Percentiles rank a stretch among this genome's conserved stretches.
These are phyloP conservation scores for Termitomyces sp. DNA, from an alignment of 768 basidiomycete species.

Conservation along the genomic window DNA sequence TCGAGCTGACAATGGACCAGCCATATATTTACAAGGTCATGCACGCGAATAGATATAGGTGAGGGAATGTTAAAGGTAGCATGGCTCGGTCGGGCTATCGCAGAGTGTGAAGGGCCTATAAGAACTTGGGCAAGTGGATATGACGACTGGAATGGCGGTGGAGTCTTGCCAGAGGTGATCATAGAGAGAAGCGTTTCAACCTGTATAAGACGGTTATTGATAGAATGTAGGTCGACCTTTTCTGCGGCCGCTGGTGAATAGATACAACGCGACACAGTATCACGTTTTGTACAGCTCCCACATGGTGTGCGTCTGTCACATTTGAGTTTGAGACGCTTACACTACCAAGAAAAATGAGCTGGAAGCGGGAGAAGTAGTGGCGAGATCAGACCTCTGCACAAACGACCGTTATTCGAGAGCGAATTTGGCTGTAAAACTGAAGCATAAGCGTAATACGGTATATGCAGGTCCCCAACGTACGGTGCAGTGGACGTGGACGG, in stretches of 20 bases:
- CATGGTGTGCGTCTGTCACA: constrained; percentile 79
- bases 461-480: constrained; percentile 9
- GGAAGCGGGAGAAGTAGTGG: background rate
- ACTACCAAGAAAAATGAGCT: constrained; percentile 36
- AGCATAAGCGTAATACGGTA: background rate
- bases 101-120: constrained; percentile 8
- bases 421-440: constrained; percentile 45
- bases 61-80: constrained; percentile 33
- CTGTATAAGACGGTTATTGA: constrained; percentile 73
- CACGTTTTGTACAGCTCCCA: constrained; percentile 72
- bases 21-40: constrained; percentile 59
- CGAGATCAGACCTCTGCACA: constrained; percentile 59
- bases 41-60: constrained; percentile 46
- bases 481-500: constrained; percentile 10
- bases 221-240: constrained; percentile 82
- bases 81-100: constrained; percentile 24
- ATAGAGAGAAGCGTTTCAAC: constrained; percentile 59
- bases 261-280: constrained; percentile 64
- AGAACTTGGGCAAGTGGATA: constrained; percentile 23
- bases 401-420: constrained; percentile 74
- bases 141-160: constrained; percentile 29
- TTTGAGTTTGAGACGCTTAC: constrained; percentile 83
- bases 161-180: constrained; percentile 34
- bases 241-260: constrained; percentile 82
- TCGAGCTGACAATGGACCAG: constrained; percentile 44